Percentiles rank a stretch among this genome's conserved stretches.
These are phyloP conservation scores for Conidiobolus incongruus DNA, from an alignment of 371 early-diverging fungal genomes.

Conservation along the genomic window DNA sequence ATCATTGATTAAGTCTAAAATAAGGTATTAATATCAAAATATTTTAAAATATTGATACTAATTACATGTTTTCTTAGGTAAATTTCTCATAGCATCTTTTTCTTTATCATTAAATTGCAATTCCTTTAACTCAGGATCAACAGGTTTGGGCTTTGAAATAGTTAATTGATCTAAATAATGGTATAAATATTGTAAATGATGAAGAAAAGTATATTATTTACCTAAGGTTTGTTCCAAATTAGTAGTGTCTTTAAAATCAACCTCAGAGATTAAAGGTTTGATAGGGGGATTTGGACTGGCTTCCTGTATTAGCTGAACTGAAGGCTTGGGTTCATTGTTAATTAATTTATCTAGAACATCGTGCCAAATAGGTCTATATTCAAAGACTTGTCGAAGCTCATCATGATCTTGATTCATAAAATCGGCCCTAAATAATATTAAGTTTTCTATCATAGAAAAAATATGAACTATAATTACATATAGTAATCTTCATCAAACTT, in stretches of 20 bases:
- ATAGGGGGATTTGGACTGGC: no score
- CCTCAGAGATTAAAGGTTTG: conserved; percentile 18
- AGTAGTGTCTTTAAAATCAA: not conserved
- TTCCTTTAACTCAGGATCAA: conserved; percentile 1
- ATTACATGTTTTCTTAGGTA: conserved; percentile 61
- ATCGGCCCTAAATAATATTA: conserved; percentile 25
- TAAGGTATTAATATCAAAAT: not conserved
- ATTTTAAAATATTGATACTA: conserved; percentile 1
- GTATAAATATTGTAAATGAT: no score
- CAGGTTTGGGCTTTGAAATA: not conserved
- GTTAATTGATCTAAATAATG: not conserved
- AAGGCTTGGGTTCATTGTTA: no score
- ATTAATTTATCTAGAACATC: conserved; percentile 20
- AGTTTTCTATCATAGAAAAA: not conserved
- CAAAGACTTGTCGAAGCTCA: conserved; percentile 44
- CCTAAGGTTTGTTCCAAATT: no score
- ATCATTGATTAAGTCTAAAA: conserved; percentile 28
- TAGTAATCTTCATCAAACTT: conserved; percentile 85
- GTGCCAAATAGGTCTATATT: conserved; percentile 44
- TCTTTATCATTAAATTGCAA: conserved; percentile 40
- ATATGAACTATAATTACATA: conserved; percentile 20
- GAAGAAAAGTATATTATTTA: no score
- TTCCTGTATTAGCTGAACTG: no score
- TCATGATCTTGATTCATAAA: conserved; percentile 32
- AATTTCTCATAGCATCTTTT: conserved; percentile 35